Evolutionary conservation across 2,329 filamentous ascomycete species (phyloP).

Genomic region (Clarireedia homoeocarpa): DNA sequence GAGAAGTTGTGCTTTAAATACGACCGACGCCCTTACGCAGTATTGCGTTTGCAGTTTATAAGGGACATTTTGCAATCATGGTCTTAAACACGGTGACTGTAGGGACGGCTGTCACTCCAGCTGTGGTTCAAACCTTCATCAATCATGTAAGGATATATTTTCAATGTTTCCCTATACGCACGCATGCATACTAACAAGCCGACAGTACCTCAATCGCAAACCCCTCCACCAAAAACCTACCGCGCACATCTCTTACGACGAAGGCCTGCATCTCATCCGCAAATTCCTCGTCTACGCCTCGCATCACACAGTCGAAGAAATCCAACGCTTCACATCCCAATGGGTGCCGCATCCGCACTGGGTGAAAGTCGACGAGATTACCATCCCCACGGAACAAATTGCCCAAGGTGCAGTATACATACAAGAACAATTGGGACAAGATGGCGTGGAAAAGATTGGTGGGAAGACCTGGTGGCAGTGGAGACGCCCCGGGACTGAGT

Average conservation of each 20-base stretch:
- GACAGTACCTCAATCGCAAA: slow-evolving; percentile 74
- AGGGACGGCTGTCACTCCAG: slow-evolving; percentile 76
- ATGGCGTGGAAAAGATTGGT: slow-evolving; percentile 71
- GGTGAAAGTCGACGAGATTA: slow-evolving; percentile 68
- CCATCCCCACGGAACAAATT: slow-evolving; percentile 57
- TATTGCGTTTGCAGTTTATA: too few relatives aligned
- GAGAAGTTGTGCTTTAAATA: too few relatives aligned
- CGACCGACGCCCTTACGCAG: too few relatives aligned
- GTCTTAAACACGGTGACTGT: slow-evolving; percentile 72
- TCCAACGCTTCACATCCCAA: slow-evolving; percentile 86
- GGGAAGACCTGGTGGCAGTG: slow-evolving; percentile 87
- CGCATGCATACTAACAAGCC: background rate
- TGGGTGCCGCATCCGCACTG: slow-evolving; percentile 86
- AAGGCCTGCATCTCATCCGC: slow-evolving; percentile 80
- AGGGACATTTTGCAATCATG: slow-evolving; percentile 16
- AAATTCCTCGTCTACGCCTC: slow-evolving; percentile 80
- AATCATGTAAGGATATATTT: slow-evolving; percentile 55
- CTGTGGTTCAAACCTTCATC: slow-evolving; percentile 77
- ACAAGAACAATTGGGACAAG: slow-evolving; percentile 65
- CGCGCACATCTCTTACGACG: slow-evolving; percentile 87
- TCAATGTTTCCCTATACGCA: background rate
- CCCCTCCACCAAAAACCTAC: slow-evolving; percentile 72
- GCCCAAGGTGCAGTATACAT: slow-evolving; percentile 59
- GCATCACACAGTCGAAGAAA: slow-evolving; percentile 83
- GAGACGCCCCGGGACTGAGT: slow-evolving; percentile 56